Evolutionary conservation across 1,139 yeast species (phyloP).

Genomic region (Taphrina populina): DNA sequence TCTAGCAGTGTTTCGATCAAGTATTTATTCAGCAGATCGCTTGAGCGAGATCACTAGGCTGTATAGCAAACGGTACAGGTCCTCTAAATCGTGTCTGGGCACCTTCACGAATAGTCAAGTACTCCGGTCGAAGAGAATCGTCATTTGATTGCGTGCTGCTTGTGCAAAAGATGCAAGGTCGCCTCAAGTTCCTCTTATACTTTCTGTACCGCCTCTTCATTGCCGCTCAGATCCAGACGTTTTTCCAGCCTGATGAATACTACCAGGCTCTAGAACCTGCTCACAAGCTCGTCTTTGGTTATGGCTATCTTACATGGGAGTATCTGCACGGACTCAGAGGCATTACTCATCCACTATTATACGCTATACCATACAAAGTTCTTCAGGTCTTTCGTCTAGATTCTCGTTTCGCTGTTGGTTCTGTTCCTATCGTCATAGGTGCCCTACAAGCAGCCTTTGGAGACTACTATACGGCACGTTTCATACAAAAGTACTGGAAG

Average conservation of each 20-base stretch:
- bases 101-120: too few relatives aligned
- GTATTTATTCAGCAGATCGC: too few relatives aligned
- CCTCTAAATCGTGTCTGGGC: too few relatives aligned
- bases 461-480: slow-evolving; percentile 50
- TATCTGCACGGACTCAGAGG: slow-evolving; percentile 78
- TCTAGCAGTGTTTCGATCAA: too few relatives aligned
- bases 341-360: slow-evolving; percentile 73
- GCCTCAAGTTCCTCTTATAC: neutral
- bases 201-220: slow-evolving; percentile 47
- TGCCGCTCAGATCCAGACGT: slow-evolving; percentile 64
- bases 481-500: slow-evolving; percentile 42
- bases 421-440: slow-evolving; percentile 63
- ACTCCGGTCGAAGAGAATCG: neutral
- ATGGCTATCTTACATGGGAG: slow-evolving; percentile 92
- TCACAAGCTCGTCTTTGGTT: slow-evolving; percentile 67
- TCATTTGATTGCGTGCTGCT: neutral
- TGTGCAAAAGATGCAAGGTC: too few relatives aligned
- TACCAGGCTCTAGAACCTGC: slow-evolving; percentile 95
- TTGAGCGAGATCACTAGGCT: too few relatives aligned
- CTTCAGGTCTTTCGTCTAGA: slow-evolving; percentile 44
- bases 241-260: slow-evolving; percentile 94
- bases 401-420: slow-evolving; percentile 46
- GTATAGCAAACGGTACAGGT: too few relatives aligned
- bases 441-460: slow-evolving; percentile 70
- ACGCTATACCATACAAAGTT: slow-evolving; percentile 50